Evolutionary conservation across 2,329 filamentous ascomycete genomes (phyloP), one percentile per base, ranked within the genome.

Genomic region (Coleophoma eucalyptorum): DNA sequence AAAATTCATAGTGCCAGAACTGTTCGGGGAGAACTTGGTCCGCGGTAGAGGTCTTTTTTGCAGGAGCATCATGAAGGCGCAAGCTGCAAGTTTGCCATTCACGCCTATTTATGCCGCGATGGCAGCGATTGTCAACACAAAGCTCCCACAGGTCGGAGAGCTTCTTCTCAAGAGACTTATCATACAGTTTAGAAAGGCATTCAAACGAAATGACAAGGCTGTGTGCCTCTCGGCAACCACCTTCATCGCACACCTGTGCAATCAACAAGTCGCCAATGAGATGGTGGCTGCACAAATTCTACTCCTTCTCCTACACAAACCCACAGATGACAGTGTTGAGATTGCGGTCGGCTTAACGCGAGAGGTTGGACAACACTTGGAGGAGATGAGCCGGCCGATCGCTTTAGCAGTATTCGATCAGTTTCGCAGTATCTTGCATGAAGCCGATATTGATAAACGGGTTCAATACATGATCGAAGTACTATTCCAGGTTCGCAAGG

Each of bases 381-480:
- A 97, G 67, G 92, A 97, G 67, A 96, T 97, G 91, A 95, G 90
- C 65, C 81, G 85, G 1, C 81, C 89, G 11, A 96, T 97, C 62
- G 86, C 91, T 31, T 81, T 93, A 58, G 89, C 87, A 20, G 90
- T 99, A 7, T 99, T 96, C 65, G 94, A 99, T 64, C 92, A 96
- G 68, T 96, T 99, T 75, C 79, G 94, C 61, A 93, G 87, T 61
- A 97, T 97, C 56, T 75, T 99, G 8, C 93, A 99, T 72, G 94
- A 99, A 69, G 91, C 91, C 42, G 92, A 94, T 65, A 96, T 99
- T 67, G 93, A 97, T 66, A 97, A 96, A 77, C 82, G 94, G 57
- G 92, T 93, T n/a, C 94, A 99, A 72, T 99, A 97, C 71, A 96
- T 96, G 89, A 93, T 99, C 51, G 94, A 99, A 69, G 94, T 97